A percentile compares a stretch with the other conserved stretches of the same genome.
Conservation (phyloP, 352 stramenopile species). For the Pythium diclinum region DNA sequence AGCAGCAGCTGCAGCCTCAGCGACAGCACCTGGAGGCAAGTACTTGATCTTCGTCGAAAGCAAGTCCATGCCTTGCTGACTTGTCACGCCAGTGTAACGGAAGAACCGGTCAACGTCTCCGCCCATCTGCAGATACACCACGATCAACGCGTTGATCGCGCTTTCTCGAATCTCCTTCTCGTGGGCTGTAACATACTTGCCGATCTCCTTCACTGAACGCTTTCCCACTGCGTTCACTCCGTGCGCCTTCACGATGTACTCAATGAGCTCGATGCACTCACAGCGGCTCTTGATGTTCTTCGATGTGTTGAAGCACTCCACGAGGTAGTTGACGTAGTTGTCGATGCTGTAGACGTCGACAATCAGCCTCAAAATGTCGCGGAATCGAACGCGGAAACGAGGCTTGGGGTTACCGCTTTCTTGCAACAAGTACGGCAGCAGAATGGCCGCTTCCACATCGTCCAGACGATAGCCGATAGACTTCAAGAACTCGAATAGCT, state of each 20-base stretch:
- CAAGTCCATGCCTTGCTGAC: constrained; percentile 80
- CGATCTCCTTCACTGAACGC: constrained; percentile 75
- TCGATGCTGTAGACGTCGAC: constrained; percentile 77
- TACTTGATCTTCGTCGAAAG: constrained; percentile 75
- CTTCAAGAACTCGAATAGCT: constrained; percentile 82
- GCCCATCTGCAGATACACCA: constrained; percentile 67
- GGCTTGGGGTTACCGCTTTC: constrained; percentile 84
- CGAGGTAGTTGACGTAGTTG: constrained; percentile 68
- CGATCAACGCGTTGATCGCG: constrained; percentile 63
- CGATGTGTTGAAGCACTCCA: constrained; percentile 79
- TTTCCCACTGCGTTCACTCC: constrained; percentile 67
- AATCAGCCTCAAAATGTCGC: constrained; percentile 82
- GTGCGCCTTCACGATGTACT: constrained; percentile 66
- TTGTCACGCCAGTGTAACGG: constrained; percentile 63
- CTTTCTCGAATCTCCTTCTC: constrained; percentile 85
- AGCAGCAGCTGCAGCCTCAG: constrained; percentile 16
- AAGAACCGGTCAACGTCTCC: constrained; percentile 79
- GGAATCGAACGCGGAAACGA: constrained; percentile 78
- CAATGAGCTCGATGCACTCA: constrained; percentile 80
- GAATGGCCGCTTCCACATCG: constrained; percentile 78
- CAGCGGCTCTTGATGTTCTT: constrained; percentile 88
- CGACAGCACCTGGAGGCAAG: constrained; percentile 44
- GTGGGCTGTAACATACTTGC: constrained; percentile 69
- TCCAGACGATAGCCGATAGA: constrained; percentile 58
- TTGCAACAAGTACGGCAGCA: constrained; percentile 80